A percentile compares a stretch with the other conserved stretches of the same genome.
These are phyloP conservation scores for Tribonema minus DNA, from an alignment of 108 stramenopile species.

Conservation along the genomic window DNA sequence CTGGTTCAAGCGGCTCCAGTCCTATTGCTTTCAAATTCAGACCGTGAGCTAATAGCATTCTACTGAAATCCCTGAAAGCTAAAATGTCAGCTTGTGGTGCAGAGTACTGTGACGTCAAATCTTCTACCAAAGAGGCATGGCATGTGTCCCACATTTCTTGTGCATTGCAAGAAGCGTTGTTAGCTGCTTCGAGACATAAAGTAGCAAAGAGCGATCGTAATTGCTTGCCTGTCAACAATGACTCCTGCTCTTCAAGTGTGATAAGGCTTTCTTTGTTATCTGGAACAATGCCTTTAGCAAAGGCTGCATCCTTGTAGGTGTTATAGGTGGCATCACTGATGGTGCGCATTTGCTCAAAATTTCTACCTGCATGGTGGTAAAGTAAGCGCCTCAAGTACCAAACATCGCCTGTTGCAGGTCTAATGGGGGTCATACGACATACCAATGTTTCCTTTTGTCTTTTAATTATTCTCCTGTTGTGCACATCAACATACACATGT, in stretches of 20 bases:
- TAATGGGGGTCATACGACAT: neutral
- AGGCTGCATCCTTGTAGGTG: neutral
- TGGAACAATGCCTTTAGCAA: neutral
- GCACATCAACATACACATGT: neutral
- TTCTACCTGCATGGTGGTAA: neutral
- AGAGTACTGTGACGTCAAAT: neutral
- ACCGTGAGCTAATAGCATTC: neutral
- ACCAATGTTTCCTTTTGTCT: neutral
- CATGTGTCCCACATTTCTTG: neutral
- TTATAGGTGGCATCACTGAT: neutral
- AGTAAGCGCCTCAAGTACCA: neutral
- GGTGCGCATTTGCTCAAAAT: neutral
- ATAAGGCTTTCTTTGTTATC: neutral
- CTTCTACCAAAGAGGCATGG: neutral
- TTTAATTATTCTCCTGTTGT: neutral
- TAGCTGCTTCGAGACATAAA: neutral
- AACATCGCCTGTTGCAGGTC: neutral
- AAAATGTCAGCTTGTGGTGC: neutral
- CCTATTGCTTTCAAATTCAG: neutral
- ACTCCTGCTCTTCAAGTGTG: neutral
- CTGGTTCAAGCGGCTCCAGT: neutral
- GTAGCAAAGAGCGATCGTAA: slow-evolving; percentile 1
- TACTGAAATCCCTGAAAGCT: neutral
- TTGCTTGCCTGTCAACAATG: neutral
- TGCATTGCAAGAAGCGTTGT: neutral